These are phyloP conservation scores for Pseudocercospora ulei DNA, from an alignment of 2,329 filamentous ascomycete genomes.

Conservation along the genomic window DNA sequence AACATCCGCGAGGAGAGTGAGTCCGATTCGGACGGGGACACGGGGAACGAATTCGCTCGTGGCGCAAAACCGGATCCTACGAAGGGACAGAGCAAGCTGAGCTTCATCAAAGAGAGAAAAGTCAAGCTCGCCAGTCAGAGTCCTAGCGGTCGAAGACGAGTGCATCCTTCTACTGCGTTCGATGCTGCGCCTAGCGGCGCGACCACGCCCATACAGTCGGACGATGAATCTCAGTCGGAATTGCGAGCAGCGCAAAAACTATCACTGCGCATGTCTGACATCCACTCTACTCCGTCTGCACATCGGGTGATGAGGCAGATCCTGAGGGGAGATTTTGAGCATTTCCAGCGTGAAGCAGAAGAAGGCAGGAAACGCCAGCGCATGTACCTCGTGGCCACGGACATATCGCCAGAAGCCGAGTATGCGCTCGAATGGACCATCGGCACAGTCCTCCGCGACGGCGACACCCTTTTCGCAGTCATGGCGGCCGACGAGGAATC, in stretches of 20 bases:
- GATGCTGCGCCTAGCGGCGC: constrained; percentile 55
- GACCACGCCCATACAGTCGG: constrained; percentile 62
- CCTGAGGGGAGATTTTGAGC: constrained; percentile 72
- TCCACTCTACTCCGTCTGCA: constrained; percentile 63
- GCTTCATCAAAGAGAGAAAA: constrained; percentile 26
- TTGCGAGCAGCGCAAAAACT: constrained; percentile 82
- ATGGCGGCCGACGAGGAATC: constrained; percentile 86
- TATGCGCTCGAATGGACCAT: constrained; percentile 97
- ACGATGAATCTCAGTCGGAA: constrained; percentile 72
- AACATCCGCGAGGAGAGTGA: constrained; percentile 29
- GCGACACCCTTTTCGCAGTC: constrained; percentile 85
- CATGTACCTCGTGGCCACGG: constrained; percentile 91
- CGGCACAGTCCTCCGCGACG: constrained; percentile 84
- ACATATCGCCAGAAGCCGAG: constrained; percentile 85
- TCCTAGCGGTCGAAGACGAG: constrained; percentile 32
- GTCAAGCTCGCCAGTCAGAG: constrained; percentile 28
- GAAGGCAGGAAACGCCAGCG: constrained; percentile 68
- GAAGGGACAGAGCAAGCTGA: constrained; percentile 31
- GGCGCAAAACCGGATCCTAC: constrained; percentile 31
- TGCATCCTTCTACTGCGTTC: constrained; percentile 74
- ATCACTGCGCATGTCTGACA: constrained; percentile 66
- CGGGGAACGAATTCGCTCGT: constrained; percentile 10
- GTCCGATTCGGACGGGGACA: constrained; percentile 26
- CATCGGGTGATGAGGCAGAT: constrained; percentile 82
- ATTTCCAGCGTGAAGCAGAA: constrained; percentile 66